Evolutionary conservation across 805 yeast species (phyloP).

Genomic region (Metschnikowia shivogae): DNA sequence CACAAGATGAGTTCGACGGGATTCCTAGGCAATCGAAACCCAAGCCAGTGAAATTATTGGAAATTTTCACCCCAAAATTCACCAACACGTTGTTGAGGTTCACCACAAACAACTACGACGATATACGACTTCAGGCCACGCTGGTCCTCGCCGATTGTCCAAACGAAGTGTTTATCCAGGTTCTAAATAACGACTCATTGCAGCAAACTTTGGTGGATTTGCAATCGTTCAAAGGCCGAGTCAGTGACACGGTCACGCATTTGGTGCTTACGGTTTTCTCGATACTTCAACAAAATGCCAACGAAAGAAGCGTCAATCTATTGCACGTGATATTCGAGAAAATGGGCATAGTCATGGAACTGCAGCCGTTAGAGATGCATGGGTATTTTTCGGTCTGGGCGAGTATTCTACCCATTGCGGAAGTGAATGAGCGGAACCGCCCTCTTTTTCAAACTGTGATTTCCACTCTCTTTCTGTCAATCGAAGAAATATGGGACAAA

Average conservation of each 20-base stretch:
- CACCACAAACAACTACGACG: constrained; percentile 70
- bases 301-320: constrained; percentile 5
- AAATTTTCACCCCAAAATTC: constrained; percentile 7
- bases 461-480: neutral
- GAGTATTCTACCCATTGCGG: constrained; percentile 18
- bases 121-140: constrained; percentile 45
- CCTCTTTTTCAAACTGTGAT: constrained; percentile 24
- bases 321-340: constrained; percentile 2
- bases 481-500: neutral
- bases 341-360: constrained; percentile 21
- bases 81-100: constrained; percentile 55
- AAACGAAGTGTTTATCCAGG: neutral
- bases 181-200: neutral
- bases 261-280: constrained; percentile 49
- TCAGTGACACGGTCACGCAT: constrained; percentile 77
- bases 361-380: constrained; percentile 43
- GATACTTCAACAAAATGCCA: constrained; percentile 6
- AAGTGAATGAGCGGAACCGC: neutral
- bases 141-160: constrained; percentile 11
- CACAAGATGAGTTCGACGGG: constrained; percentile 29
- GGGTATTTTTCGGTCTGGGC: constrained; percentile 58
- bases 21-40: constrained; percentile 4
- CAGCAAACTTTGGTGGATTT: constrained; percentile 20
- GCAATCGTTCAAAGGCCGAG: constrained; percentile 49
- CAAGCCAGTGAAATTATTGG: constrained; percentile 3